These are phyloP conservation scores for Cercospora nicotianae DNA, from an alignment of 2,329 filamentous ascomycete species.

Conservation along the genomic window DNA sequence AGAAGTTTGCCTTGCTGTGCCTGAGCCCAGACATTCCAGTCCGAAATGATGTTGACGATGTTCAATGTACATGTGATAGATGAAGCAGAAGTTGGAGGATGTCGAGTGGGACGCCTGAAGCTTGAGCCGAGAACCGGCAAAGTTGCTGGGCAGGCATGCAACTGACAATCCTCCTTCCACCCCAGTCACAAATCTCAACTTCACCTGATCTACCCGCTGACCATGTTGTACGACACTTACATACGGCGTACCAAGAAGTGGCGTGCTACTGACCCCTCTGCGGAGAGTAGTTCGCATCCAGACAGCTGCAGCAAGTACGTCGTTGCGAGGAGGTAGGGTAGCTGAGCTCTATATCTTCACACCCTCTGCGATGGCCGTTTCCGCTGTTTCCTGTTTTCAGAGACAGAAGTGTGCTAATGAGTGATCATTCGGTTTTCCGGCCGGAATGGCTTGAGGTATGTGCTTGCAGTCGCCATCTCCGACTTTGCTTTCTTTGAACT, in stretches of 20 bases:
- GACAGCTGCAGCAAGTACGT: conserved; percentile 12
- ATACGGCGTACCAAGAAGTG: conserved; percentile 10
- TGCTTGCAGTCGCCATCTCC: not conserved
- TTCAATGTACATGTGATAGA: not conserved
- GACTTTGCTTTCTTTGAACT: not conserved
- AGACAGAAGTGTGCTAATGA: not conserved
- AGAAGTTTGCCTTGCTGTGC: not conserved
- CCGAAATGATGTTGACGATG: not conserved
- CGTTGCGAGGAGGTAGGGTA: conserved; percentile 6
- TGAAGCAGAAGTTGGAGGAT: not conserved
- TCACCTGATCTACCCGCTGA: conserved; percentile 12
- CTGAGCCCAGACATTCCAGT: not conserved
- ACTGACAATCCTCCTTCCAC: not conserved
- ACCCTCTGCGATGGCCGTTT: not conserved
- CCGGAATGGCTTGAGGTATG: conserved; percentile 17
- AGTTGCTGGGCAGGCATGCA: not conserved
- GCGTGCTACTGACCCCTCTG: conserved; percentile 13
- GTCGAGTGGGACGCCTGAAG: not conserved
- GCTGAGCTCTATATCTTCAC: conserved; percentile 3
- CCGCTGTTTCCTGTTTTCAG: not conserved
- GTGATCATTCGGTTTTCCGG: conserved; percentile 7
- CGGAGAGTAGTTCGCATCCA: conserved; percentile 4
- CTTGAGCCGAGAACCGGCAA: not conserved
- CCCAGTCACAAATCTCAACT: conserved; percentile 2
- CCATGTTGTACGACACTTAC: conserved; percentile 11